phyloP scores from a whole-genome alignment of 495 filamentous ascomycete species.

The Xylaria cubensis region DNA sequence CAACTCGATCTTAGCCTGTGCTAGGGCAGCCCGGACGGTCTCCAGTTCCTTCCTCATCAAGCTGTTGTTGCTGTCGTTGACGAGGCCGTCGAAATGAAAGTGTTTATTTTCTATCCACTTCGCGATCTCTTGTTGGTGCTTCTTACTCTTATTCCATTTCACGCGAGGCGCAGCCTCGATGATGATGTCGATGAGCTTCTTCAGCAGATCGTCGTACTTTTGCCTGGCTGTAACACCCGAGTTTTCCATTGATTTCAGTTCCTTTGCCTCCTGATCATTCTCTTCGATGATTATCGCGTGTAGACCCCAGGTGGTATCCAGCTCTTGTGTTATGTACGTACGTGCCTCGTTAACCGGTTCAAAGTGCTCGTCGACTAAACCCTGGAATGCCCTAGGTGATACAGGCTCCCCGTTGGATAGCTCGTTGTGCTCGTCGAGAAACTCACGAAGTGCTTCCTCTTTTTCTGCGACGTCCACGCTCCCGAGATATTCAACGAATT shows the following conservation, averaged over 20 bases:
- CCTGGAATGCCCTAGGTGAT: constrained; percentile 4
- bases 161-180: background rate
- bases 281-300: background rate
- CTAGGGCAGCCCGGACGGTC: background rate
- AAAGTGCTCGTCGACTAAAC: constrained; percentile 10
- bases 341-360: background rate
- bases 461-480: background rate
- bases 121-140: background rate
- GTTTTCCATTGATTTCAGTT: background rate
- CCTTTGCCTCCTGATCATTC: background rate
- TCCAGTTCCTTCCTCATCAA: background rate
- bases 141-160: constrained; percentile 5
- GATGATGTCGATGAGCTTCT: background rate
- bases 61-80: background rate
- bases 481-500: background rate
- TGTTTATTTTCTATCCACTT: constrained; percentile 7
- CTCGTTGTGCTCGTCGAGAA: background rate
- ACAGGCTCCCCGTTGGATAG: background rate
- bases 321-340: background rate
- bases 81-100: background rate
- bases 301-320: background rate
- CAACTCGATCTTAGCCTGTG: background rate
- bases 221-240: background rate
- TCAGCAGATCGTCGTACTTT: background rate
- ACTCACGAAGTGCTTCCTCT: background rate